phyloP scores from a whole-genome alignment of 1,284 basidiomycete genomes.

The Calocybe gambosa region DNA sequence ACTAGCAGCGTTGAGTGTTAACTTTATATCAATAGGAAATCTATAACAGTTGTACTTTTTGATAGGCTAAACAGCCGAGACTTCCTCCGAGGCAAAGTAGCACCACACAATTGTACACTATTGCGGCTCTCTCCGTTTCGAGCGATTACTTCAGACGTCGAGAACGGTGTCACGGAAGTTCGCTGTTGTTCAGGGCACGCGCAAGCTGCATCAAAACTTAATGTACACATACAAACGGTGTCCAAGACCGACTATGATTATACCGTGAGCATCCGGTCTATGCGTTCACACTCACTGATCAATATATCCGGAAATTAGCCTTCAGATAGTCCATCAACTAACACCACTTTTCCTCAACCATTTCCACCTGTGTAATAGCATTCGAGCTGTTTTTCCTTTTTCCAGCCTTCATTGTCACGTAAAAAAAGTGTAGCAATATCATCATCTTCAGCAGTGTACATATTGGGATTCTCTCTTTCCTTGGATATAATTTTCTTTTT shows the following conservation, averaged over 20 bases:
- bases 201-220: slow-evolving; percentile 8
- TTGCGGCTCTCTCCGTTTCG: slow-evolving; percentile 28
- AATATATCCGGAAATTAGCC: not conserved
- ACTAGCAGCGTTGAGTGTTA: slow-evolving; percentile 29
- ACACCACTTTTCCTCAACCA: not conserved
- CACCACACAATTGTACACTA: slow-evolving; percentile 25
- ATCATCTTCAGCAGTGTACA: not conserved
- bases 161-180: slow-evolving; percentile 2
- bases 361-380: not conserved
- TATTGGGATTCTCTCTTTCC: not conserved
- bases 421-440: not conserved
- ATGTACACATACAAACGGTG: slow-evolving; percentile 28
- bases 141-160: slow-evolving; percentile 16
- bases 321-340: not conserved
- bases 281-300: too few relatives aligned
- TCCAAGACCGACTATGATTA: slow-evolving; percentile 23
- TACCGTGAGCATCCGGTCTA: slow-evolving; percentile 3
- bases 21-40: not conserved
- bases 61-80: slow-evolving; percentile 35
- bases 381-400: not conserved
- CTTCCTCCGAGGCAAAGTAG: slow-evolving; percentile 30
- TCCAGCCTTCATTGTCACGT: not conserved
- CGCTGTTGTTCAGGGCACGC: slow-evolving; percentile 4
- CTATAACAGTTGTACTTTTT: not conserved
- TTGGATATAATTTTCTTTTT: not conserved